Evolutionary conservation across 345 rosid genomes (phyloP), one percentile per base, ranked within the genome.

Genomic region (Diplotaxis tenuifolia): DNA sequence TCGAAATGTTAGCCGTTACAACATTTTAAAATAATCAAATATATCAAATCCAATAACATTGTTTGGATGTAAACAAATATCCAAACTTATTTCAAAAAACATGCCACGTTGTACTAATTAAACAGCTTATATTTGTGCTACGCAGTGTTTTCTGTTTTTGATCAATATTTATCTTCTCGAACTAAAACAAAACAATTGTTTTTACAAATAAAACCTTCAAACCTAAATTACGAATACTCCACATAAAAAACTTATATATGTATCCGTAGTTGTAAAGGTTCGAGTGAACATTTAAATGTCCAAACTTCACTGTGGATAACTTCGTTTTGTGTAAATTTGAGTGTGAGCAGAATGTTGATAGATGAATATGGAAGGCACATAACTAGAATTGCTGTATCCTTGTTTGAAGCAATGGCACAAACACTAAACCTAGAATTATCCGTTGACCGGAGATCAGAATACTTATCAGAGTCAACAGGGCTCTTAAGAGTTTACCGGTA

Each of bases 291-390:
- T n/a, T n/a, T n/a, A n/a, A n/a, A n/a, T n/a, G n/a, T n/a, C n/a
- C n/a, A n/a, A n/a, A n/a, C n/a, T n/a, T n/a, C n/a, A n/a, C n/a
- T n/a, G n/a, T n/a, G n/a, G n/a, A n/a, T n/a, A n/a, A n/a, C n/a
- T n/a, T n/a, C n/a, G n/a, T n/a, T n/a, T n/a, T n/a, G n/a, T n/a
- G n/a, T n/a, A n/a, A n/a, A n/a, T 16, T 42, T 22, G 79, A 68
- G 21, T 34, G 15, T 59, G n/a, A n/a, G 68, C 47, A 93, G 98
- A 78, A 11, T 67, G 25, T 20, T 87, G 70, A 18, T 89, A 67
- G 82, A 84, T 62, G 94, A 93, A 59, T 91, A 93, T 70, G 97
- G 94, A 73, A 65, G 57, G 31, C 94, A 93, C 76, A 71, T 86
- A 20, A 73, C 32, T 22, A 78, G 90, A 32, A 72, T 89, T 20